These are phyloP conservation scores for Tolypocladium nubicola DNA, from an alignment of 2,329 filamentous ascomycete genomes.

Conservation along the genomic window DNA sequence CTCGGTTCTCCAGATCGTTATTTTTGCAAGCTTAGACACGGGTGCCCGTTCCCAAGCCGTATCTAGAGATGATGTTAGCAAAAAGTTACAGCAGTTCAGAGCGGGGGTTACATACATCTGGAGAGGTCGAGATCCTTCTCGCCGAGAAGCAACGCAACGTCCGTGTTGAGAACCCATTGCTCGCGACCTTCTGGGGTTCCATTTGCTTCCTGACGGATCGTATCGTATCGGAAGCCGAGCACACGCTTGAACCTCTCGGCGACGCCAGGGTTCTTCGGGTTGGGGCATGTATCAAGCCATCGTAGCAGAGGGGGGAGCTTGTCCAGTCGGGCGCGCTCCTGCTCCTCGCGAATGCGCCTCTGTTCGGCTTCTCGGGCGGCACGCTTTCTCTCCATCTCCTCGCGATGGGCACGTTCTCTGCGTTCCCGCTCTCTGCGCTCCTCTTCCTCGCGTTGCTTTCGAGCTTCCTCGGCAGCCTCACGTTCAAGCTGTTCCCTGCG, in stretches of 20 bases:
- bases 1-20: slow-evolving; percentile 48
- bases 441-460: slow-evolving; percentile 39
- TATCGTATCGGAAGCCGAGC: slow-evolving; percentile 54
- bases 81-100: background rate
- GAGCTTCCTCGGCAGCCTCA: slow-evolving; percentile 38
- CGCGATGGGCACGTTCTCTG: slow-evolving; percentile 28
- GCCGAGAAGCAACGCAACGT: slow-evolving; percentile 52
- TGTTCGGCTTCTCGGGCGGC: slow-evolving; percentile 41
- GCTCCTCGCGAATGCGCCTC: slow-evolving; percentile 39
- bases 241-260: slow-evolving; percentile 46
- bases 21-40: slow-evolving; percentile 43
- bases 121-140: slow-evolving; percentile 53
- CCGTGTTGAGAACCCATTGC: slow-evolving; percentile 56
- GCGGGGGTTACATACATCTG: slow-evolving; percentile 36
- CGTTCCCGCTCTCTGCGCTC: slow-evolving; percentile 40
- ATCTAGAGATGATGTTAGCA: slow-evolving; percentile 26
- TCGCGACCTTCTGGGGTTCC: slow-evolving; percentile 47
- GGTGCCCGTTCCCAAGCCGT: slow-evolving; percentile 48
- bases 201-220: slow-evolving; percentile 42
- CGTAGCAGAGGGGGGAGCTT: slow-evolving; percentile 49
- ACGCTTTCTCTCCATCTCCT: slow-evolving; percentile 37
- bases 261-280: slow-evolving; percentile 38
- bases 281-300: slow-evolving; percentile 44
- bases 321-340: slow-evolving; percentile 42
- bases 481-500: slow-evolving; percentile 33